phyloP scores from a whole-genome alignment of 2,329 filamentous ascomycete species.

The Aspergillus ruber region DNA sequence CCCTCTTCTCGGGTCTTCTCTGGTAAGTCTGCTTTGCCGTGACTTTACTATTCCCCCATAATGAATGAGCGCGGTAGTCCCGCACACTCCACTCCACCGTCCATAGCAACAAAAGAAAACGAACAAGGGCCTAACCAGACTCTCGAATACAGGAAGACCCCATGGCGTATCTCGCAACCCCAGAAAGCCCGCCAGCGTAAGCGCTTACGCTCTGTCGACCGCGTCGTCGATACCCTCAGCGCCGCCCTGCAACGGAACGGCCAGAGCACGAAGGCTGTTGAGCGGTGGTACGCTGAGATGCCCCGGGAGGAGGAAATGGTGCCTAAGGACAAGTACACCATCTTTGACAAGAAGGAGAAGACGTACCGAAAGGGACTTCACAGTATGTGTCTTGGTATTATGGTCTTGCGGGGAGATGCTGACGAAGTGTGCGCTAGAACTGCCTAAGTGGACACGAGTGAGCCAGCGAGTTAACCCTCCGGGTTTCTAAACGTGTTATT shows the following conservation, averaged over 20 bases:
- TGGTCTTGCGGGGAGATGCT: not conserved
- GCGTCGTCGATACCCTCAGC: constrained; percentile 76
- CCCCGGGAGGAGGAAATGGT: constrained; percentile 93
- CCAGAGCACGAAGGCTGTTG: constrained; percentile 66
- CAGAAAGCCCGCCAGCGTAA: constrained; percentile 84
- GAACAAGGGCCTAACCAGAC: no score
- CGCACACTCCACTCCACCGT: not conserved
- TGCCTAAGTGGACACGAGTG: constrained; percentile 91
- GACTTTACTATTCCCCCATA: not conserved
- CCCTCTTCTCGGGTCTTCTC: constrained; percentile 72
- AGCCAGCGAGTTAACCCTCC: constrained; percentile 91
- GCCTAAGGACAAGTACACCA: constrained; percentile 92
- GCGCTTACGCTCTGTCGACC: constrained; percentile 78
- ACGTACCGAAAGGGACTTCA: constrained; percentile 95
- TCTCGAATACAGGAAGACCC: constrained; percentile 66
- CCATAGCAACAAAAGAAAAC: not conserved
- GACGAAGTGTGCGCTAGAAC: constrained; percentile 45
- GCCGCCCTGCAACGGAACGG: constrained; percentile 66
- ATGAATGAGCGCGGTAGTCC: constrained; percentile 9
- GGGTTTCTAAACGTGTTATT: constrained; percentile 62
- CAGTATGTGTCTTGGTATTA: constrained; percentile 57
- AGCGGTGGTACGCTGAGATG: constrained; percentile 94
- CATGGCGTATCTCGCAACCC: constrained; percentile 86
- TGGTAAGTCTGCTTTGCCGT: constrained; percentile 53
- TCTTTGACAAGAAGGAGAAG: constrained; percentile 95